phyloP scores from a whole-genome alignment of 2,329 filamentous ascomycete species.

The Pyrenochaeta sp. region DNA sequence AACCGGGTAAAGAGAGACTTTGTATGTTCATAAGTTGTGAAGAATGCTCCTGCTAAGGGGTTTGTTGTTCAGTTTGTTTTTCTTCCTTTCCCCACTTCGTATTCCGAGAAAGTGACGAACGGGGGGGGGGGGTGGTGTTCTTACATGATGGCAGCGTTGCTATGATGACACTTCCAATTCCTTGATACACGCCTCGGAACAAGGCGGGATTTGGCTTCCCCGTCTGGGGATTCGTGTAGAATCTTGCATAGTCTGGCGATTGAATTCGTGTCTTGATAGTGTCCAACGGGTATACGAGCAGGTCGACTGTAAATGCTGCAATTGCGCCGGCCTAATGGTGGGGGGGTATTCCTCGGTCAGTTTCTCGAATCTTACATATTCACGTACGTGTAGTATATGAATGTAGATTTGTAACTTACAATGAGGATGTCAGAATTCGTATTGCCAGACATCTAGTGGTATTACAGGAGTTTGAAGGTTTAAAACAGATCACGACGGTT shows the following conservation, averaged over 20 bases:
- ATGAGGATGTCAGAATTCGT: constrained; percentile 66
- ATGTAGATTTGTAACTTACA: constrained; percentile 54
- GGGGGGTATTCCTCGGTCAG: too few species aligned
- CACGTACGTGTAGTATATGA: too few species aligned
- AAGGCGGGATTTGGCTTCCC: constrained; percentile 64
- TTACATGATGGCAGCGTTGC: constrained; percentile 87
- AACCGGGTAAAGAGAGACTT: constrained; percentile 69
- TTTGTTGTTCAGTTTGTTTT: constrained; percentile 5
- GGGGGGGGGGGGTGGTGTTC: too few species aligned
- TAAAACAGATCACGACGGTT: background rate
- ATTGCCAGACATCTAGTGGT: constrained; percentile 43
- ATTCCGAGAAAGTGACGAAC: too few species aligned
- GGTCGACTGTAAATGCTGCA: constrained; percentile 85
- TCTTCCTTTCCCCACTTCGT: too few species aligned
- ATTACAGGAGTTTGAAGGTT: background rate
- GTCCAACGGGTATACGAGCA: constrained; percentile 86
- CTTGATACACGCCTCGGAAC: constrained; percentile 83
- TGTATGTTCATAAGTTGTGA: constrained; percentile 84
- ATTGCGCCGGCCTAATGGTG: constrained; percentile 77
- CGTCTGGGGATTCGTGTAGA: constrained; percentile 68
- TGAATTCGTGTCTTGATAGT: constrained; percentile 89
- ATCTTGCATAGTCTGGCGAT: constrained; percentile 75
- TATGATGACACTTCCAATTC: constrained; percentile 83
- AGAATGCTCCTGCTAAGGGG: constrained; percentile 78
- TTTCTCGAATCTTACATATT: too few species aligned